A percentile compares a stretch with the other conserved stretches of the same genome.
These are phyloP conservation scores for Fraxinus platypoda DNA, from an alignment of 305 asterid species.

Conservation along the genomic window DNA sequence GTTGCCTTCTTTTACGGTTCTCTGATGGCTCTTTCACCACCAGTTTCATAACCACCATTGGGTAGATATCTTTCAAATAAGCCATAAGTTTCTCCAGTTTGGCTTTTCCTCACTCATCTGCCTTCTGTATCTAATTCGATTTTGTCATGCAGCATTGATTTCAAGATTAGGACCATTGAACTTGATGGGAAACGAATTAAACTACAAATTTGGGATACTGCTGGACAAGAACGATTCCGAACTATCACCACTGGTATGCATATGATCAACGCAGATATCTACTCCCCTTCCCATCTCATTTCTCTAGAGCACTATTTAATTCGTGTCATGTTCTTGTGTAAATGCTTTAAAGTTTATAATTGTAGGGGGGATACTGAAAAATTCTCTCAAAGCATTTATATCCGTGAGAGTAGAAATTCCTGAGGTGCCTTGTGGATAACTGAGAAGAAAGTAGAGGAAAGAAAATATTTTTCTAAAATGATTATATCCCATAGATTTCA, in stretches of 20 bases:
- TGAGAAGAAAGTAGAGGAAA: neutral
- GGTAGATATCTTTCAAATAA: slow-evolving; percentile 24
- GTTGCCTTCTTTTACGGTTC: slow-evolving; percentile 60
- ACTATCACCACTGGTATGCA: slow-evolving; percentile 52
- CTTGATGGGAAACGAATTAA: slow-evolving; percentile 48
- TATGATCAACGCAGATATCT: neutral
- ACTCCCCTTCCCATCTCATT: neutral
- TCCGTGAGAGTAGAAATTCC: neutral
- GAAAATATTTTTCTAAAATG: neutral
- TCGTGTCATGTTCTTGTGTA: neutral
- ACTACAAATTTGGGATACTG: slow-evolving; percentile 52
- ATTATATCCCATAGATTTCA: neutral
- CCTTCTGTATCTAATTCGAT: slow-evolving; percentile 3
- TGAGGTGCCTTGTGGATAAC: neutral
- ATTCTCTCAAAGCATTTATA: neutral
- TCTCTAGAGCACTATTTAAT: neutral
- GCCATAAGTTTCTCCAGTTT: neutral
- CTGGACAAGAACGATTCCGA: slow-evolving; percentile 55
- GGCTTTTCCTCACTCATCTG: neutral
- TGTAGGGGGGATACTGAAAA: neutral
- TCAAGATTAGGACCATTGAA: slow-evolving; percentile 50
- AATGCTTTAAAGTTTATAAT: neutral
- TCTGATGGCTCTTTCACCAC: slow-evolving; percentile 61
- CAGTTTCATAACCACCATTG: slow-evolving; percentile 54
- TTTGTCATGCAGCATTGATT: slow-evolving; percentile 38